These are phyloP conservation scores for Craspedostauros australis DNA, from an alignment of 108 stramenopile species.

Conservation along the genomic window DNA sequence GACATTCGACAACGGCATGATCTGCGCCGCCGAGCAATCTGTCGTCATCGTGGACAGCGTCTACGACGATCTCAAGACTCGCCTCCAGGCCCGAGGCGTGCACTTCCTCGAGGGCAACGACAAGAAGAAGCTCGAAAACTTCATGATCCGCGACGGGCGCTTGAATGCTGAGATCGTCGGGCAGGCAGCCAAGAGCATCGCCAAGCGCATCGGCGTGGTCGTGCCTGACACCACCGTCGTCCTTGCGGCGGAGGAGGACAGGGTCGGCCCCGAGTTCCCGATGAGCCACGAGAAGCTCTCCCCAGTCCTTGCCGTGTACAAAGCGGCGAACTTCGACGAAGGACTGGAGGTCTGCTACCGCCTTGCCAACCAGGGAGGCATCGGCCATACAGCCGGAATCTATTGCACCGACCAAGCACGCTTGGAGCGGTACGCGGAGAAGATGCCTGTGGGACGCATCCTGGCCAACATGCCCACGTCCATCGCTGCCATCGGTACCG, in stretches of 20 bases:
- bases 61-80: conserved; percentile 31
- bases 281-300: conserved; percentile 29
- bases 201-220: conserved; percentile 8
- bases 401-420: conserved; percentile 17
- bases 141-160: conserved; percentile 15
- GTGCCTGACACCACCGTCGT: conserved; percentile 22
- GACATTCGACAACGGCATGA: conserved; percentile 36
- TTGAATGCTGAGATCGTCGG: conserved; percentile 36
- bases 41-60: conserved; percentile 19
- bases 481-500: conserved; percentile 18
- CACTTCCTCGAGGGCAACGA: conserved; percentile 25
- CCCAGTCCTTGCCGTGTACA: conserved; percentile 20
- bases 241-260: conserved; percentile 13
- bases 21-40: conserved; percentile 35
- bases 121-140: conserved; percentile 14
- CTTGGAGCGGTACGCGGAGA: conserved; percentile 7
- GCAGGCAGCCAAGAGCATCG: conserved; percentile 23
- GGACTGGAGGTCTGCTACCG: conserved; percentile 6
- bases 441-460: conserved; percentile 19
- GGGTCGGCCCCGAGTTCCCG: conserved; percentile 2
- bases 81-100: conserved; percentile 12
- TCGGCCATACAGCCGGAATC: conserved; percentile 25
- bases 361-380: conserved; percentile 13
- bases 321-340: conserved; percentile 20
- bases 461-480: conserved; percentile 27